Evolutionary conservation across 1,139 yeast genomes (phyloP), one percentile per base, ranked within the genome.

Genomic region (Casaregolazyma suthepensis): DNA sequence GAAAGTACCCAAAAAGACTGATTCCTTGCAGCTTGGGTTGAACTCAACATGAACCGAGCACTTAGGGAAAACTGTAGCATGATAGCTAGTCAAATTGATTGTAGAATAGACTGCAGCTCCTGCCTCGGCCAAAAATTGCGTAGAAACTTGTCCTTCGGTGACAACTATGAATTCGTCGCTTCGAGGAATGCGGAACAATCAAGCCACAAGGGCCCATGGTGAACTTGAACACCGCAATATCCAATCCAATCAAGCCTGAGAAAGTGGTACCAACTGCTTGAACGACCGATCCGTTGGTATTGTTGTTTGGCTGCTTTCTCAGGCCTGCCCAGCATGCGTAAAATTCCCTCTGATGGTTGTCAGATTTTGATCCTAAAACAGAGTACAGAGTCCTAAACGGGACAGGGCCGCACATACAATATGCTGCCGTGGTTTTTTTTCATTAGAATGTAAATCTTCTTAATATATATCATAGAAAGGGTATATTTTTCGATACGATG

Each of bases 171-270:
- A 51, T 48, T 59, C 61, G 29, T 55, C 52, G 20, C 61, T 58
- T 44, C 61, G 53, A n/a, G 60, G 61, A 47, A 47, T 59, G 61
- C 22, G 61, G 61, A 7, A 57, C 55, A 12, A 59, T 56, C 45
- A 59, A 40, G 3, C 59, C 59, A 48, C 61, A 59, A 15, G 61
- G 60, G 5, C 57, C 60, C 15, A 59, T 50, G 47, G 56, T 52
- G 55, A 57, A 55, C 40, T 56, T 50, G 48, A 52, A 48, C 52
- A 57, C 53, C 10, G 60, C 55, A 20, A 52, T 51, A 15, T 55
- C 59, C 3, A 55, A 51, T 31, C 54, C 61, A 35, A 50, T 22
- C 20, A 58, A 47, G 37, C 61, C 61, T 22, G 61, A 60, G 56
- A 59, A 59, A 9, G 56, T 49, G n/a, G 51, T 46, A 18, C 52